Evolutionary conservation across 169 alveolate genomes (phyloP), one percentile per base, ranked within the genome.

Genomic region (Cytauxzoon felis): DNA sequence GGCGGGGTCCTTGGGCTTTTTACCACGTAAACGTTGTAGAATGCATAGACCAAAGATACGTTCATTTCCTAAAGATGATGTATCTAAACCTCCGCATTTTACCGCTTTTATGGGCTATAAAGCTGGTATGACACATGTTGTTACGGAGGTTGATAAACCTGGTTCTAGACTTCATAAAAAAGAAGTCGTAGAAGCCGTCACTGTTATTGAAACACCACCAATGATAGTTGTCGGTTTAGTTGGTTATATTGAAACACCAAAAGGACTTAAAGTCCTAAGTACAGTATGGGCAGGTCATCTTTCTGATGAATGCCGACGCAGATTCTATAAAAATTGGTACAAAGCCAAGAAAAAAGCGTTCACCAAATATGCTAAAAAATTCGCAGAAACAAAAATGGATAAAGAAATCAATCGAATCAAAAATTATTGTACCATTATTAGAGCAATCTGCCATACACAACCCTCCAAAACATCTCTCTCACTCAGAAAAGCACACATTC

Each of bases 101-200:
- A 96, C 99, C 0, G 99, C 99, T 61, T 98, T 97, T 92, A 91
- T 95, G 93, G 99, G 99, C 67, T 98, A 93, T 94, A 98, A 98
- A 91, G 99, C 99, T 56, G 99, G 99, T 68, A 98, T 98, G 99
- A 96, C 99, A 43, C 99, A 98, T 91, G 95, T 97, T 47, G 98
- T 96, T 54, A 95, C 99, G 68, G 98, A 95, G 80, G 98, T 95
- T 60, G 98, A 95, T 61, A 93, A 92, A 85, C 98, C 98, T 19
- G 99, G 98, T 19, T 96, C 99, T 42, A 95, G 95, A 89, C 88
- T 96, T 62, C 96, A 96, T 93, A 96, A 96, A 93, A 97, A 96
- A 92, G 99, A 98, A 85, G 93, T 94, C 58, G 99, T 97, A 23
- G 99, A 98, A 91, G 98, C 99, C 30, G 99, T 96, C 21, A 96